phyloP scores from a whole-genome alignment of 2,329 filamentous ascomycete genomes.

The Botrytis galanthina region DNA sequence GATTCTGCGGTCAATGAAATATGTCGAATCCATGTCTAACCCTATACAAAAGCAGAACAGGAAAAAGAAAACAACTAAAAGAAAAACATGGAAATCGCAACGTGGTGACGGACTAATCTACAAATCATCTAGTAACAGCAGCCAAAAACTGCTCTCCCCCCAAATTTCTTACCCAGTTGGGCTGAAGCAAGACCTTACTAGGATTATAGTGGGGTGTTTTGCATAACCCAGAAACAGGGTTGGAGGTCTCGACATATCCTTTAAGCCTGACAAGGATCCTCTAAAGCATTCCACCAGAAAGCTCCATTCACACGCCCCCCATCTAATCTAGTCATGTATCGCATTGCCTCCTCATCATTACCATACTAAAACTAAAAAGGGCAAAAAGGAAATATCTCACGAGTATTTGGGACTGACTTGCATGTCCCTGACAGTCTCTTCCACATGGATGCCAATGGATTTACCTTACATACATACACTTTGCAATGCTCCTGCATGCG shows the following conservation, averaged over 20 bases:
- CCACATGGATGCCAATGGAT: slow-evolving; percentile 5
- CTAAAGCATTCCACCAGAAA: background rate
- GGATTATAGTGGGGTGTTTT: slow-evolving; percentile 19
- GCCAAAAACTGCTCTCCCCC: background rate
- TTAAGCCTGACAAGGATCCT: slow-evolving; percentile 1
- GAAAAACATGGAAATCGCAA: background rate
- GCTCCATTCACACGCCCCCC: background rate
- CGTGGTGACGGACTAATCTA: background rate
- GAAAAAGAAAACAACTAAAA: background rate
- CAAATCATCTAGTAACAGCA: slow-evolving; percentile 1
- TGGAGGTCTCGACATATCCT: slow-evolving; percentile 7
- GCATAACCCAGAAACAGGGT: slow-evolving; percentile 16
- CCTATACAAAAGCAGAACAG: background rate
- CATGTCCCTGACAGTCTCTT: slow-evolving; percentile 20
- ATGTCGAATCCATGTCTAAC: background rate
- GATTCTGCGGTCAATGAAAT: background rate
- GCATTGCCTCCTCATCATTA: background rate
- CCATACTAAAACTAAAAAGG: background rate
- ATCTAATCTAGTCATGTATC: background rate
- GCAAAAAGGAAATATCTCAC: background rate
- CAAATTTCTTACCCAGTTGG: slow-evolving; percentile 12
- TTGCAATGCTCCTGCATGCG: slow-evolving; percentile 15
- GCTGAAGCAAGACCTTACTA: slow-evolving; percentile 18
- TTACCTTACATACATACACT: slow-evolving; percentile 1
- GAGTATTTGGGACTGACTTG: background rate